These are phyloP conservation scores for Euphrasia confusa DNA, from an alignment of 257 asterid species.

Conservation along the genomic window DNA sequence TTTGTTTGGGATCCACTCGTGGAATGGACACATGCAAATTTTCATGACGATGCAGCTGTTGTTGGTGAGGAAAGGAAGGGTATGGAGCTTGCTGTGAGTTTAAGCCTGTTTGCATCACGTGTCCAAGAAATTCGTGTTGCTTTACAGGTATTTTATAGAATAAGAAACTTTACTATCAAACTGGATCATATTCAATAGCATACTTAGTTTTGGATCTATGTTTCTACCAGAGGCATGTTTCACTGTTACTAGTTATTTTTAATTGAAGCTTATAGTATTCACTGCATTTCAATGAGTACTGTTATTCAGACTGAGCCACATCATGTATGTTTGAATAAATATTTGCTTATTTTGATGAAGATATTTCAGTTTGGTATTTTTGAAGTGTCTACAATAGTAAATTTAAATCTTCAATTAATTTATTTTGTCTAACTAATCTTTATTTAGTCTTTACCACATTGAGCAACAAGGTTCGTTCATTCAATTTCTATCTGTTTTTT, in stretches of 20 bases:
- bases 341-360: background rate
- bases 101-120: constrained; percentile 95
- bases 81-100: constrained; percentile 99
- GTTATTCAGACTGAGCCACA: constrained; percentile 12
- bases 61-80: constrained; percentile 99
- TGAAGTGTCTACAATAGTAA: constrained; percentile 4
- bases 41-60: constrained; percentile 97
- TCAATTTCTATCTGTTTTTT: constrained; percentile 16
- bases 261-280: constrained; percentile 11
- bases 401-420: constrained; percentile 1
- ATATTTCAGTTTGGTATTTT: constrained; percentile 15
- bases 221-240: background rate
- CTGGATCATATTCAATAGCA: constrained; percentile 12
- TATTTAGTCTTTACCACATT: constrained; percentile 8
- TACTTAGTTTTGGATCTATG: constrained; percentile 14
- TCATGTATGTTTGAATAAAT: background rate
- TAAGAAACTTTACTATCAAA: constrained; percentile 14
- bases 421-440: constrained; percentile 5
- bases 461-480: constrained; percentile 6
- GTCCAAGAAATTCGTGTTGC: constrained; percentile 97
- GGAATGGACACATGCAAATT: constrained; percentile 98
- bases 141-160: constrained; percentile 63
- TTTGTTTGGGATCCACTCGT: constrained; percentile 99
- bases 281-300: constrained; percentile 7
- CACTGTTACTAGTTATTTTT: constrained; percentile 16